Base-by-base conservation (phyloP, 2,329 filamentous ascomycete genomes). In the Fusarium concolor region DNA sequence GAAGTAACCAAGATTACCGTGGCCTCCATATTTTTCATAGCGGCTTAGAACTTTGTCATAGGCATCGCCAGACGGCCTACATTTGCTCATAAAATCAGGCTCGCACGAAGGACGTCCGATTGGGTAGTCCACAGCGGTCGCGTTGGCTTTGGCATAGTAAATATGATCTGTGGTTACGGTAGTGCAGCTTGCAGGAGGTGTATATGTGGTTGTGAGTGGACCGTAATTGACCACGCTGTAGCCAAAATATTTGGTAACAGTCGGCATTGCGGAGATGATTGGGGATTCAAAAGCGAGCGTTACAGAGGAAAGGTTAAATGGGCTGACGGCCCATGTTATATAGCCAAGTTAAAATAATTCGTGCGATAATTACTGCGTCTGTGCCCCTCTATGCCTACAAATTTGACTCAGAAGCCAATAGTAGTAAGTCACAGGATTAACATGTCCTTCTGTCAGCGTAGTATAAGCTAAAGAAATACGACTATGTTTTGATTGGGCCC, bases 121-220 rank as follows among this genome's bases (percentile, higher is more conserved):
- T 9, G 14, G 14, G 1, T 5, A 5, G 5, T 35, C 10, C 37
- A 55, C 11, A 6, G 26, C n/a, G 7, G 4, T 37, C 6, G 35
- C 18, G 10, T 70, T 61, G 11, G 49, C 54, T 20, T 50, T 60
- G 2, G 42, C 14, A 24, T 24, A 24, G 22, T 24, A 24, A 12
- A 59, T 15, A 10, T 56, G 26, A 11, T 67, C 56, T 0, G 61
- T 56, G 0, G 61, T 66, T 14, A 29, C 53, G 0, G 65, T 62
- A 6, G 37, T 55, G 29, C 76, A 77, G 20, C 71, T 64, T 3
- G 71, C 28, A 0, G 74, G 72, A 1, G 74, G 60, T 2, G 69
- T 74, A 18, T 71, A 75, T 26, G 66, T 74, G 5, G 76, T 75
- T 18, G 74, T 77, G 11, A 78, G 44, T 2, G 75, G 75, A 5